Evolutionary conservation across 78 protist genomes (phyloP), one percentile per base, ranked within the genome.

Genomic region (Emiliania huxleyi): DNA sequence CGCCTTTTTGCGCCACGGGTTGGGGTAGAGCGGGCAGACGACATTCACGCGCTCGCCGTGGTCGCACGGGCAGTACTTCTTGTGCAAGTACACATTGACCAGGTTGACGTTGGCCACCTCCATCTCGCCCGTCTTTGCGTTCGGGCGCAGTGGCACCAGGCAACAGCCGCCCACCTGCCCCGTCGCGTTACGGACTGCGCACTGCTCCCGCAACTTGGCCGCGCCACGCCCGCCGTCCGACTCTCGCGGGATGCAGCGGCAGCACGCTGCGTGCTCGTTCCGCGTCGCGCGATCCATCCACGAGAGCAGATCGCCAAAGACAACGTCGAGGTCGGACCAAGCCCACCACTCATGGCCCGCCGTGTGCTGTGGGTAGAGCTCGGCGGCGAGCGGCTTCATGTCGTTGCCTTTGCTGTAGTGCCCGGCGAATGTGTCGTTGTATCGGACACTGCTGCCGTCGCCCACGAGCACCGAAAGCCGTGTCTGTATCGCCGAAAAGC

Each of bases 391-490:
- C 15, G 85, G 85, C 85, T 77, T 77, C 46, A 77, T 77, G 85
- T 77, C 85, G 85, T 77, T 77, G 48, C 29, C 85, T 48, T 77
- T 77, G n/a, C n/a, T n/a, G n/a, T n/a, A n/a, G n/a, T n/a, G n/a
- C n/a, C n/a, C n/a, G n/a, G n/a, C n/a, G 81, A 33, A 71, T 8
- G 35, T 26, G 42, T 29, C 42, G 42, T 4, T 5, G 85, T 77
- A 77, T 0, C 23, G 85, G 48, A 77, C 44, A n/a, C n/a, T n/a
- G n/a, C n/a, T n/a, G n/a, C n/a, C n/a, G n/a, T n/a, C n/a, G n/a
- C n/a, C n/a, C n/a, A n/a, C n/a, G 33, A 71, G 81, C 35, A 33
- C 81, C 2, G 43, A 35, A 8, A 71, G 81, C 81, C 81, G 81
- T 22, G 5, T 8, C 81, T 71, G 81, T 22, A 71, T 37, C 42